Conservation (phyloP, 345 rosid species). For the Salix suchowensis region DNA sequence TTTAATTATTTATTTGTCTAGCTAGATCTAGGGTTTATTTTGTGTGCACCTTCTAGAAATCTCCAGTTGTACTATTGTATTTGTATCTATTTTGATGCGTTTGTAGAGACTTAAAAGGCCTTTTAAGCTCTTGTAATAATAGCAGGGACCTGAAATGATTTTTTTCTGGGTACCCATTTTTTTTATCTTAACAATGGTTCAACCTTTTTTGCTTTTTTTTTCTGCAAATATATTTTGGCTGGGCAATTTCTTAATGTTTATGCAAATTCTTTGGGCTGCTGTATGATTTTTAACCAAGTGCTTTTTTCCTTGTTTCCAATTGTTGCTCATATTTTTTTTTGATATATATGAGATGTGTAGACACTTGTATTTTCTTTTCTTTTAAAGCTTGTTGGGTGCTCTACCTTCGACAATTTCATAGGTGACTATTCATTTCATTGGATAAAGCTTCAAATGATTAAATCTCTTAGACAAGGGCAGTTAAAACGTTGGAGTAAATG, state of each 20-base stretch:
- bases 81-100: not conserved
- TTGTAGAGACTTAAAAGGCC: not conserved
- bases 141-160: not conserved
- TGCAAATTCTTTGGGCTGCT: not conserved
- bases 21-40: constrained; percentile 13
- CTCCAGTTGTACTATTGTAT: not conserved
- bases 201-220: no score
- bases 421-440: not conserved
- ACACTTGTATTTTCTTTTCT: not conserved
- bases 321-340: not conserved
- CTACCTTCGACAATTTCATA: not conserved
- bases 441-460: not conserved
- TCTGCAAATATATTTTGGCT: not conserved
- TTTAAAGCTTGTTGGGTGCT: not conserved
- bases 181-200: no score
- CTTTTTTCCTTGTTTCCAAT: not conserved
- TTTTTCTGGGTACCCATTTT: no score
- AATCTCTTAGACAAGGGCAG: not conserved
- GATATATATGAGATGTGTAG: not conserved
- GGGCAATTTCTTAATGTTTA: not conserved
- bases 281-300: no score
- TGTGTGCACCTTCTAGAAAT: not conserved
- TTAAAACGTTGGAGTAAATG: not conserved
- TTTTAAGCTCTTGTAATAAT: not conserved
- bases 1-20: not conserved